Base-by-base conservation (phyloP, 345 rosid genomes). In the Angophora floribunda region DNA sequence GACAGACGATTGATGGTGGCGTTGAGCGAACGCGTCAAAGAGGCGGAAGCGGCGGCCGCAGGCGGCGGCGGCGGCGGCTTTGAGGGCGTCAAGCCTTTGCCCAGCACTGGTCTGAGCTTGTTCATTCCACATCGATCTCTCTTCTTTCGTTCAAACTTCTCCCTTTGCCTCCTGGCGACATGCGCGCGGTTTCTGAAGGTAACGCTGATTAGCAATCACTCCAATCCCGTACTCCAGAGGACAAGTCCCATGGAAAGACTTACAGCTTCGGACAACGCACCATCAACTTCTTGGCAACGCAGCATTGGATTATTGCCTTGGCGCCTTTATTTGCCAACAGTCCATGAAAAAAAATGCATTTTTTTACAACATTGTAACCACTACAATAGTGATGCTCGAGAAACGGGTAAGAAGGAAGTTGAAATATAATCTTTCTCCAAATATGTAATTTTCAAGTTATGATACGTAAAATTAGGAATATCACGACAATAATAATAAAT, bases 1-100 rank as follows among this genome's bases (percentile, higher is more conserved):
- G 94, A 93, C 89, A 93, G 90, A 52, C 92, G 89, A 86, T 87
- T 93, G 82, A 75, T 36, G 82, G 82, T 36, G 82, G 82, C 47
- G 7, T 75, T 75, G 49, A 10, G 82, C 49, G 82, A 75, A 75
- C 11, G 24, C 82, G 82, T 75, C 82, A 47, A 41, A 75, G 82
- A 36, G 30, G 91, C 90, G 32, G 90, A 82, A 32, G 91, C 65
- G 90, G 91, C 91, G 79, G 78, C 90, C 86, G 91, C 90, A 44
- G 89, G 89, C 67, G 70, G 85, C 85, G 88, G 53, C 85, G 88
- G 53, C 13, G 55, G 67, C 44, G 45, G 61, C 79, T 2, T 49
- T 75, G 87, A 63, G 52, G 44, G 59, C 50, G n/a, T 75, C 70
- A 75, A 85, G 52, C 51, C 87, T 41, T 44, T 86, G 87, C 45